These are phyloP conservation scores for Podila verticillata DNA, from an alignment of 192 early-diverging fungal genomes.

Conservation along the genomic window DNA sequence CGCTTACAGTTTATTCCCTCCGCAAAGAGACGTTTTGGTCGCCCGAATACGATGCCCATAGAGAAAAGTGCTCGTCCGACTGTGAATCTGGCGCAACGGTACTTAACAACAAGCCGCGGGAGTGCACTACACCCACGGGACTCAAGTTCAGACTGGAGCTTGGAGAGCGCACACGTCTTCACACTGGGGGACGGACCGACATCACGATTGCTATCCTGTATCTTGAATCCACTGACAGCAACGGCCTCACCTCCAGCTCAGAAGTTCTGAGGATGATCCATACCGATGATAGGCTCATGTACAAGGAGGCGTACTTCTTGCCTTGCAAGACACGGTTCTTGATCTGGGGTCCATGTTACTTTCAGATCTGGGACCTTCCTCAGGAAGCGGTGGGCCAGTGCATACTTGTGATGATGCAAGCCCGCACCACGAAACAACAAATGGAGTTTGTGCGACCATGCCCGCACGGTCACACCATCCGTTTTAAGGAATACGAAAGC, in stretches of 20 bases:
- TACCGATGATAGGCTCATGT: not conserved
- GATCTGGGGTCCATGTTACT: not conserved
- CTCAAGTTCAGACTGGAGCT: conserved; percentile 6
- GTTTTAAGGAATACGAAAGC: not conserved
- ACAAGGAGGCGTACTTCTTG: not conserved
- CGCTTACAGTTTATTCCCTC: not conserved
- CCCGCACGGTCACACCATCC: not conserved
- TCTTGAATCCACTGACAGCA: not conserved
- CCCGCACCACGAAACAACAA: not conserved
- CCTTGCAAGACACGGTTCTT: conserved; percentile 5
- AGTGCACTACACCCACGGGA: not conserved
- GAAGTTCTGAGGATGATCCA: not conserved
- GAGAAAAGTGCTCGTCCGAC: not conserved
- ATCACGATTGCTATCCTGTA: not conserved
- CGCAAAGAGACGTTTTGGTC: not conserved
- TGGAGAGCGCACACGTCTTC: not conserved
- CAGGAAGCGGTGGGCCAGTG: not conserved
- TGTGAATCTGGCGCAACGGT: not conserved
- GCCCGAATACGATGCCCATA: not conserved
- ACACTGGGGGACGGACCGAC: not conserved
- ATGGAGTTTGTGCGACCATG: not conserved
- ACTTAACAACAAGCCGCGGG: not conserved
- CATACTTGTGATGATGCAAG: not conserved
- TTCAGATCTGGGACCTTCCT: conserved; percentile 2
- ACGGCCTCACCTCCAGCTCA: not conserved